Base-by-base conservation (phyloP, 129 eudicot genomes). In the Cynara cardunculus region DNA sequence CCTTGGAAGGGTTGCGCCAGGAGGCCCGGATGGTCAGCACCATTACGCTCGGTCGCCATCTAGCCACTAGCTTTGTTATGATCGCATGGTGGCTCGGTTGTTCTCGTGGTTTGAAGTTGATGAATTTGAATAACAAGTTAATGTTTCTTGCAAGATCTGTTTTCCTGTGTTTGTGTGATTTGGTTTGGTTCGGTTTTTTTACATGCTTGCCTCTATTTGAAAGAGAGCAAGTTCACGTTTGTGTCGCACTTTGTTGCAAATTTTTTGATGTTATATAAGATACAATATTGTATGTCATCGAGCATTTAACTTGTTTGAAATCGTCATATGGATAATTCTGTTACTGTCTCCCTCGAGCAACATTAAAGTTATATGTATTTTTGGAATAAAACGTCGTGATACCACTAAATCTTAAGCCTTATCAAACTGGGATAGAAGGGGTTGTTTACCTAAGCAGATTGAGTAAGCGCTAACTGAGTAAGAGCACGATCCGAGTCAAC, bases 1-100 rank as follows among this genome's bases (percentile, higher is more conserved):
- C 69, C 66, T 31, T 31, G 78, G 34, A 12, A 83, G 82, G 78
- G 61, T 71, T 62, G 78, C 82, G 61, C 86, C 86, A 13, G 86
- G 86, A 44, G 86, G 86, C 41, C 86, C 86, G 0, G 82, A 77
- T 71, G 82, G 78, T 71, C 86, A 77, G 1, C 86, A 77, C 59
- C 86, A 71, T 71, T 62, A 37, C 0, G 78, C 82, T n/a, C 56
- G 5, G 16, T 12, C 78, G 1, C 69, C 78, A 78, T 37, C 24
- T 21, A 31, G 19, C 64, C 86, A 53, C 73, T 83, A 76, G 78
- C 71, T 44, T 25, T 32, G 26, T 34, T 79, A 56, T 69, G 19
- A 70, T 32, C 22, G 13, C 41, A 34, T n/a, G 81, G 27, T 19
- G 69, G 27, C 27, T 64, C 13, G 2, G 21, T 19, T 76, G 65